Evolutionary conservation across 1,284 basidiomycete species (phyloP), one percentile per base, ranked within the genome.

Genomic region (Malassezia pachydermatis): DNA sequence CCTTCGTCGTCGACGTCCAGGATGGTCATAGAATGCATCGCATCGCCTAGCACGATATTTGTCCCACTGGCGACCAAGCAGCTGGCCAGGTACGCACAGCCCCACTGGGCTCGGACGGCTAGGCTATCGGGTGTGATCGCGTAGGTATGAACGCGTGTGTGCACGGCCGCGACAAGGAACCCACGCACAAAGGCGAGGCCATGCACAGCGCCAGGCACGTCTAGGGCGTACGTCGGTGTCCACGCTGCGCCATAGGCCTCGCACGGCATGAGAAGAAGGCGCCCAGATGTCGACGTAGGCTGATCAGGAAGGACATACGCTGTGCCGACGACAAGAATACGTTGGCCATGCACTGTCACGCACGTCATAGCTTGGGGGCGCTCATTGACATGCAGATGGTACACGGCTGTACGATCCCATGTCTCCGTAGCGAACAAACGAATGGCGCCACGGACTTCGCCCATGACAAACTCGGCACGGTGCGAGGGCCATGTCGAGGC

Each of bases 41-140:
- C 67, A 27, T 70, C 67, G 13, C 66, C 67, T 3, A 70, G 60
- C 20, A 70, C 55, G 29, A 70, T 20, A 4, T 49, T 54, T 6
- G 35, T 16, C 5, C 24, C 35, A 24, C 63, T 53, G 1, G 51
- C 43, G 1, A 57, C 54, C 3, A 70, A 55, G 28, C 58, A 61
- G 43, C 55, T 59, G 9, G 67, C 66, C 23, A 67, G 48, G 38
- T 69, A 70, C 8, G 66, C 64, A 40, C 58, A 59, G 9, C 59
- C 65, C 67, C 67, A 50, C 16, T 36, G 45, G 20, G 34, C 34
- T 2, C 11, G 5, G 5, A 33, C 29, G 13, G 10, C 20, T 5
- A 42, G 7, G 14, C 9, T 24, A 3, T 25, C 20, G 8, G 28
- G 13, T 5, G 23, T 20, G 27, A 25, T 17, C 4, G 38, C 20